Conservation (phyloP, 768 basidiomycete species). For the Kwoniella botswanensis region DNA sequence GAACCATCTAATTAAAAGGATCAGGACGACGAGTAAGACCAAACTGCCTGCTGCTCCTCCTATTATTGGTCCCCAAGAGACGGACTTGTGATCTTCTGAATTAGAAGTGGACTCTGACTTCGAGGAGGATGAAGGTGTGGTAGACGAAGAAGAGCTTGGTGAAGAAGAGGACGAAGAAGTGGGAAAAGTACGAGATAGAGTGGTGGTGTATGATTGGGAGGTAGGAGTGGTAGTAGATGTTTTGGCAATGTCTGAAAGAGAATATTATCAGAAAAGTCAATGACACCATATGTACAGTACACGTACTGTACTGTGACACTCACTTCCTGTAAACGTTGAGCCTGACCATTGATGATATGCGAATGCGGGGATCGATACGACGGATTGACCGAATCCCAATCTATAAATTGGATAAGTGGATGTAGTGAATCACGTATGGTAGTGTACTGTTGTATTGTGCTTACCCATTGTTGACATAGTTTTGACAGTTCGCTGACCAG, state of each 20-base stretch:
- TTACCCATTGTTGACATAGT: constrained; percentile 22
- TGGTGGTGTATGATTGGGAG: constrained; percentile 28
- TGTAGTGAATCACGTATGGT: background rate
- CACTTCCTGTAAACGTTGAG: constrained; percentile 2
- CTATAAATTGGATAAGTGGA: background rate
- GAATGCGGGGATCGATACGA: constrained; percentile 22
- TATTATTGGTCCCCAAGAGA: constrained; percentile 33
- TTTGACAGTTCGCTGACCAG: constrained; percentile 15
- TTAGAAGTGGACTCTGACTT: constrained; percentile 1
- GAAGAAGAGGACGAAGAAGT: constrained; percentile 22
- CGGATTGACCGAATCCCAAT: constrained; percentile 25
- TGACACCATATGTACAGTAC: background rate
- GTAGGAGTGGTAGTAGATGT: constrained; percentile 14
- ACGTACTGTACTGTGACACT: constrained; percentile 2
- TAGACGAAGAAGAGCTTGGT: constrained; percentile 4
- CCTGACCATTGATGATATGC: constrained; percentile 32
- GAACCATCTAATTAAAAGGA: constrained; percentile 26
- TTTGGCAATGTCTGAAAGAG: constrained; percentile 6
- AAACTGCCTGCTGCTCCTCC: constrained; percentile 39
- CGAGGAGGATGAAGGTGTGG: constrained; percentile 8
- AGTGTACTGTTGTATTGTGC: background rate
- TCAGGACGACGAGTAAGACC: constrained; percentile 18
- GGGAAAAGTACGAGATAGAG: constrained; percentile 43
- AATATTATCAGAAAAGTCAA: background rate
- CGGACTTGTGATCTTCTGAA: background rate